These are phyloP conservation scores for Aspergillus hortae DNA, from an alignment of 2,329 filamentous ascomycete species.

Conservation along the genomic window DNA sequence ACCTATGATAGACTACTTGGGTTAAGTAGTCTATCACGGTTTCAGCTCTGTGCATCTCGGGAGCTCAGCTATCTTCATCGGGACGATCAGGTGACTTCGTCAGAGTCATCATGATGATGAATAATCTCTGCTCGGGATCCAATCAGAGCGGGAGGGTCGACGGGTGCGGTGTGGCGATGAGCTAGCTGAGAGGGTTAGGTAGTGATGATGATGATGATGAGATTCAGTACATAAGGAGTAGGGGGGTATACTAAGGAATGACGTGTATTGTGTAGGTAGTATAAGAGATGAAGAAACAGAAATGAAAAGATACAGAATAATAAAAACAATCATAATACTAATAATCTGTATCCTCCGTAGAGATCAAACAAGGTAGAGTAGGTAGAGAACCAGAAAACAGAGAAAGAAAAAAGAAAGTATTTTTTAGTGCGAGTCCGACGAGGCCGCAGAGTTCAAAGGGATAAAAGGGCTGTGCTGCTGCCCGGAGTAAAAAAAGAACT, in stretches of 20 bases:
- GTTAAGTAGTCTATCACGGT: constrained; percentile 4
- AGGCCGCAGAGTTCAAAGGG: constrained; percentile 35
- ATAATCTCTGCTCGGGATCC: background rate
- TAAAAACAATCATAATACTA: background rate
- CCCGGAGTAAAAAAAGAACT: constrained; percentile 13
- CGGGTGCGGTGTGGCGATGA: too few relatives aligned
- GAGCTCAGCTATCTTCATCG: constrained; percentile 25
- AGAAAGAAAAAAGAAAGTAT: constrained; percentile 11
- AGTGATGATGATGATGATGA: background rate
- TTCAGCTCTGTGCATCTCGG: constrained; percentile 20
- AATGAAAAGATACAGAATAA: background rate
- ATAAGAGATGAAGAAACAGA: background rate
- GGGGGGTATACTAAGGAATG: background rate
- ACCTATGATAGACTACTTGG: constrained; percentile 11
- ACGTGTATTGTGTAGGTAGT: background rate
- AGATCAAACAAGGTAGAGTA: background rate
- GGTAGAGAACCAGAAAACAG: background rate
- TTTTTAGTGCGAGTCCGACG: constrained; percentile 18
- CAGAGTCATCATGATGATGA: too few relatives aligned
- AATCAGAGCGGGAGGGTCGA: background rate
- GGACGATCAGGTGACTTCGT: background rate
- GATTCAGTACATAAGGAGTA: background rate
- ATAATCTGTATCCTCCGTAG: too few relatives aligned
- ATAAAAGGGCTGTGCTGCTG: constrained; percentile 15
- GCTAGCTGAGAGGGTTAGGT: too few relatives aligned